Conservation (phyloP, 768 basidiomycete genomes). For the Leccinum arenicola region DNA sequence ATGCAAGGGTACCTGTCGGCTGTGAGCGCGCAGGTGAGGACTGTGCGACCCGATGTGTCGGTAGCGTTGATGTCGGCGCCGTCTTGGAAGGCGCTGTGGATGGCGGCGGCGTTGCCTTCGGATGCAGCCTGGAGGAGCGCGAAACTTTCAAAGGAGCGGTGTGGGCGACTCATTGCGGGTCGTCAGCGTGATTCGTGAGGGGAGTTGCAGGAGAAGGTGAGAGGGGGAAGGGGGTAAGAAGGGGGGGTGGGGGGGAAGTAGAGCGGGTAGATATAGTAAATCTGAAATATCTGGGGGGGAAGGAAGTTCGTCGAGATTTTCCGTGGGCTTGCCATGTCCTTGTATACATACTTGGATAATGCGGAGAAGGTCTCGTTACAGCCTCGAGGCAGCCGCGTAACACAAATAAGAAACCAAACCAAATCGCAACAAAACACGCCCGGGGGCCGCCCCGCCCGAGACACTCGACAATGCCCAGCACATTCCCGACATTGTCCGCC, state of each 20-base stretch:
- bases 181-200: constrained; percentile 31
- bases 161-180: constrained; percentile 36
- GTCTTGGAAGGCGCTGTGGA: constrained; percentile 49
- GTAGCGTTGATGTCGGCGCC: constrained; percentile 70
- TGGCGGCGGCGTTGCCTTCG: constrained; percentile 51
- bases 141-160: constrained; percentile 39
- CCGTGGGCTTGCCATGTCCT: constrained; percentile 10
- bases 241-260: not conserved
- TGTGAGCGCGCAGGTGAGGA: constrained; percentile 67
- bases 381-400: constrained; percentile 28
- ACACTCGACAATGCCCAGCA: constrained; percentile 6
- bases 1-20: constrained; percentile 59
- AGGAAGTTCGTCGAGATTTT: constrained; percentile 19
- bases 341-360: constrained; percentile 31
- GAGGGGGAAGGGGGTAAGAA: not conserved
- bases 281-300: not conserved
- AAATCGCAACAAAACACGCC: not conserved
- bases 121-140: constrained; percentile 55
- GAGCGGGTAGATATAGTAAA: constrained; percentile 19
- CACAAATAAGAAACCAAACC: constrained; percentile 4
- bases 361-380: constrained; percentile 19
- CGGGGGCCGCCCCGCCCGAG: not conserved
- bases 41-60: constrained; percentile 58
- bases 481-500: not conserved
- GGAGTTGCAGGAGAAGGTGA: constrained; percentile 4